A percentile compares a stretch with the other conserved stretches of the same genome.
Conservation (phyloP, 2,329 filamentous ascomycete species). For the Fusarium ramigenum region DNA sequence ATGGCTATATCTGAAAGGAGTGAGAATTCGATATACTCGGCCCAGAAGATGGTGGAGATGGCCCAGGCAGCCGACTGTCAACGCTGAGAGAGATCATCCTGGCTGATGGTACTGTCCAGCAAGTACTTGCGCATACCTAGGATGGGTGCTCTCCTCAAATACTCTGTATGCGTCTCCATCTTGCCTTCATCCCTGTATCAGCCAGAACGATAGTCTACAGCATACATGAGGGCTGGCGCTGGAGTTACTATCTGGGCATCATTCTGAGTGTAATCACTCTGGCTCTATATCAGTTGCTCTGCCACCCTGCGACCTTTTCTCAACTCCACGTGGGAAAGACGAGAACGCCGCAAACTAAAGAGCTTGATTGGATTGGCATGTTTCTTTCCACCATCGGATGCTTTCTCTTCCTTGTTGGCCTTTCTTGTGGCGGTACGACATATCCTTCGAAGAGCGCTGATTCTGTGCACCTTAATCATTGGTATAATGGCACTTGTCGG, state of each 20-base stretch:
- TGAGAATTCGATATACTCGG: background rate
- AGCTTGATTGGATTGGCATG: conserved; percentile 58
- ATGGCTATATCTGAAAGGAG: conserved; percentile 1
- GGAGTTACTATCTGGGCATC: conserved; percentile 60
- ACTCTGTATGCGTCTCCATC: conserved; percentile 41
- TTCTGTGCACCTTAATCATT: conserved; percentile 49
- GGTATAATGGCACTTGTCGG: conserved; percentile 48
- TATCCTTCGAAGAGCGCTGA: conserved; percentile 55
- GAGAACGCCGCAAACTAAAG: conserved; percentile 50
- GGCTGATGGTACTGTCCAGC: conserved; percentile 51
- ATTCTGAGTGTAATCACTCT: conserved; percentile 53
- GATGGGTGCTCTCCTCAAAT: conserved; percentile 50
- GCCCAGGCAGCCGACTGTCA: conserved; percentile 15
- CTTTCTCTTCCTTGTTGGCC: conserved; percentile 54
- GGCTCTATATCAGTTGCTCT: conserved; percentile 55
- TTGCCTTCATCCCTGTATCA: background rate
- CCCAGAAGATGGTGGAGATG: background rate
- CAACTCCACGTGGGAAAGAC: conserved; percentile 54
- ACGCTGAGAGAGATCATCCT: conserved; percentile 47
- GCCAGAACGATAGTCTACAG: conserved; percentile 54
- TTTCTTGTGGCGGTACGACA: conserved; percentile 53
- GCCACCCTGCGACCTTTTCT: conserved; percentile 57
- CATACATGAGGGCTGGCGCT: conserved; percentile 57
- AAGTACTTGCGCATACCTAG: conserved; percentile 48
- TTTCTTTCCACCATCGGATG: conserved; percentile 53